Conservation (phyloP, 768 basidiomycete genomes). For the Hydnomerulius pinastri region DNA sequence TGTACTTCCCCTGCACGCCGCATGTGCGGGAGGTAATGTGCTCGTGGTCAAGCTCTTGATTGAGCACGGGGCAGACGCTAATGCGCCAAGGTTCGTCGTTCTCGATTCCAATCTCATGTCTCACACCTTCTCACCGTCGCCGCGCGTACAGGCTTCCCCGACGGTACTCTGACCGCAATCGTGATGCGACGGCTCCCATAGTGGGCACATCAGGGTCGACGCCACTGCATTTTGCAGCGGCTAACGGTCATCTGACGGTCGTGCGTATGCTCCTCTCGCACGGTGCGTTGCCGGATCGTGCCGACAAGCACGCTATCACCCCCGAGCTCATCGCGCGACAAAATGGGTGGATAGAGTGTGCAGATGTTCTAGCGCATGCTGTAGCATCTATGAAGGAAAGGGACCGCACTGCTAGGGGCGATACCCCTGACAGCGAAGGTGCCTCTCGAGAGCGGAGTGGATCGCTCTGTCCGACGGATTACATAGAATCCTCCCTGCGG, state of each 20-base stretch:
- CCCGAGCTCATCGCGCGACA: constrained; percentile 82
- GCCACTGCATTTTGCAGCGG: constrained; percentile 95
- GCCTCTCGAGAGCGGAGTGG: constrained; percentile 18
- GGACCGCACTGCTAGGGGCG: constrained; percentile 57
- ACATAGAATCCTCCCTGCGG: constrained; percentile 35
- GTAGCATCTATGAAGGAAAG: constrained; percentile 55
- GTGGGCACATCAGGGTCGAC: constrained; percentile 88
- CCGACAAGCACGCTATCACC: constrained; percentile 91
- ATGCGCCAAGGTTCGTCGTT: constrained; percentile 79
- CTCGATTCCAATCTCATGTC: constrained; percentile 10
- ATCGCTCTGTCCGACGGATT: constrained; percentile 28
- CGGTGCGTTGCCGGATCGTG: constrained; percentile 77
- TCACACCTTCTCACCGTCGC: constrained; percentile 10
- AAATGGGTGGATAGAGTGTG: constrained; percentile 80
- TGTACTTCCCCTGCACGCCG: constrained; percentile 95
- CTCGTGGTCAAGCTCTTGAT: constrained; percentile 87
- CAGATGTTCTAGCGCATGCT: constrained; percentile 71
- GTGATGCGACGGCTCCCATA: constrained; percentile 67
- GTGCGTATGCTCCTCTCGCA: constrained; percentile 79
- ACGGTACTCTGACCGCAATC: constrained; percentile 70
- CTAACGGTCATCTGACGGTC: constrained; percentile 85
- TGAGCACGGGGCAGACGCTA: constrained; percentile 96
- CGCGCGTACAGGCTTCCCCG: constrained; percentile 56
- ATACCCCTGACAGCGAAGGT: constrained; percentile 20
- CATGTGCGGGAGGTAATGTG: constrained; percentile 87